Conservation (phyloP, 2,329 filamentous ascomycete species). For the Nothophaeocryptopus gaeumannii region DNA sequence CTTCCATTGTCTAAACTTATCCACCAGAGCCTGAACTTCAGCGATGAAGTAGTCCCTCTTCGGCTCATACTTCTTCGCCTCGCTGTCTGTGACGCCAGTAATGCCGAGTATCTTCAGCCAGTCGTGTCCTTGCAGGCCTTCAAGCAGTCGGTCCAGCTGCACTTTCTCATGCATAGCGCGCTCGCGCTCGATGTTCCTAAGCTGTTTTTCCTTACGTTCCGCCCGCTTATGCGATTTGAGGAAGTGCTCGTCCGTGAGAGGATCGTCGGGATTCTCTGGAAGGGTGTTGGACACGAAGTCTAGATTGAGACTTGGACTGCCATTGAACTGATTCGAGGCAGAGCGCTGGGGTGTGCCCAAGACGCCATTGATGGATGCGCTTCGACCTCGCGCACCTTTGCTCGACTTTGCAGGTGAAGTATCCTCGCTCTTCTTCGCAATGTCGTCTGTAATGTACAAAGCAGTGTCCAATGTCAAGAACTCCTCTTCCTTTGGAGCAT, state of each 20-base stretch:
- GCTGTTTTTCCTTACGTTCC: slow-evolving; percentile 65
- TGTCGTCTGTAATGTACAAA: slow-evolving; percentile 33
- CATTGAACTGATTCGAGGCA: slow-evolving; percentile 18
- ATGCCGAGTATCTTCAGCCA: slow-evolving; percentile 93
- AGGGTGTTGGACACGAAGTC: slow-evolving; percentile 29
- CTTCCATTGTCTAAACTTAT: slow-evolving; percentile 86
- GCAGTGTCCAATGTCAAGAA: slow-evolving; percentile 34
- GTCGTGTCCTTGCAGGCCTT: slow-evolving; percentile 83
- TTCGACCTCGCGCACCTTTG: slow-evolving; percentile 5
- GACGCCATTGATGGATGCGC: slow-evolving; percentile 17
- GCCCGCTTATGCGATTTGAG: slow-evolving; percentile 59
- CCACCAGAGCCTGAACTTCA: slow-evolving; percentile 75
- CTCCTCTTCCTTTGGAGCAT: slow-evolving; percentile 77
- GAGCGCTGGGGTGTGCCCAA: slow-evolving; percentile 18
- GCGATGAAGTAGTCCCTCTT: slow-evolving; percentile 81
- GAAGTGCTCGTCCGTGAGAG: slow-evolving; percentile 56
- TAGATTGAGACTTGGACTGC: slow-evolving; percentile 22
- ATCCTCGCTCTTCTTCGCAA: slow-evolving; percentile 14
- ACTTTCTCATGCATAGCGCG: slow-evolving; percentile 65
- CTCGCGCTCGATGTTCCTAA: slow-evolving; percentile 66
- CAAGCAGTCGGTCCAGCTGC: slow-evolving; percentile 66
- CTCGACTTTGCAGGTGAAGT: slow-evolving; percentile 15
- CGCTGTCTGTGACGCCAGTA: slow-evolving; percentile 76
- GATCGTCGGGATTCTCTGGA: slow-evolving; percentile 46
- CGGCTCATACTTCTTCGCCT: slow-evolving; percentile 81